Percentiles rank a stretch among this genome's conserved stretches.
Conservation (phyloP, 768 basidiomycete genomes). For the Suillus sp. region DNA sequence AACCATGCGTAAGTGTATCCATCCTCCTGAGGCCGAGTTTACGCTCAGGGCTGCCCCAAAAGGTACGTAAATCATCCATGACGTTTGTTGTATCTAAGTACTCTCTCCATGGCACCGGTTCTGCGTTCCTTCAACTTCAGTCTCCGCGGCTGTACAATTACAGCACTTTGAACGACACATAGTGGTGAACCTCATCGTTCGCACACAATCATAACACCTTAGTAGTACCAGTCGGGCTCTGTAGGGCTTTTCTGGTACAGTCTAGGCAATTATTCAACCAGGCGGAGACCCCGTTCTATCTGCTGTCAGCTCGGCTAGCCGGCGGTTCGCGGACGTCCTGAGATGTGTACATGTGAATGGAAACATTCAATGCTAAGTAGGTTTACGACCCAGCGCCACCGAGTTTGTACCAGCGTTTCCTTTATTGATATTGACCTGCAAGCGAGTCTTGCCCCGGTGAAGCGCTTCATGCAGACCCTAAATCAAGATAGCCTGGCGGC, state of each 20-base stretch:
- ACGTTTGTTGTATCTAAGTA: constrained; percentile 13
- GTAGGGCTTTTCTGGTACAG: too few species aligned
- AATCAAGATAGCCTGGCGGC: constrained; percentile 1
- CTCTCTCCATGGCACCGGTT: constrained; percentile 32
- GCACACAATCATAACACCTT: neutral
- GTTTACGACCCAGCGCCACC: neutral
- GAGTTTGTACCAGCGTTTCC: neutral
- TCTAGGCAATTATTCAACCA: neutral
- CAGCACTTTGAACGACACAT: neutral
- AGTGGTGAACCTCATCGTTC: neutral
- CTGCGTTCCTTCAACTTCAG: constrained; percentile 8
- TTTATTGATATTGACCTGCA: neutral
- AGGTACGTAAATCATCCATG: constrained; percentile 21
- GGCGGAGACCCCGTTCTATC: neutral
- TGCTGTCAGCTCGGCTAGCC: constrained; percentile 13
- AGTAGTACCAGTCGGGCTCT: neutral
- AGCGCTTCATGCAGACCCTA: neutral
- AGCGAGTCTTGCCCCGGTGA: neutral
- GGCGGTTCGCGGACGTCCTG: constrained; percentile 12
- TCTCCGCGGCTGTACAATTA: constrained; percentile 24
- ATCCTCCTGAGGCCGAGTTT: neutral
- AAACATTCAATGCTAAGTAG: neutral
- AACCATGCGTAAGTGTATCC: neutral
- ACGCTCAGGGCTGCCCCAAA: constrained; percentile 21
- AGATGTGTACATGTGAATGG: neutral